Evolutionary conservation across 148 eudicot species (phyloP), one percentile per base, ranked within the genome.

Genomic region (Dysphania ambrosioides): DNA sequence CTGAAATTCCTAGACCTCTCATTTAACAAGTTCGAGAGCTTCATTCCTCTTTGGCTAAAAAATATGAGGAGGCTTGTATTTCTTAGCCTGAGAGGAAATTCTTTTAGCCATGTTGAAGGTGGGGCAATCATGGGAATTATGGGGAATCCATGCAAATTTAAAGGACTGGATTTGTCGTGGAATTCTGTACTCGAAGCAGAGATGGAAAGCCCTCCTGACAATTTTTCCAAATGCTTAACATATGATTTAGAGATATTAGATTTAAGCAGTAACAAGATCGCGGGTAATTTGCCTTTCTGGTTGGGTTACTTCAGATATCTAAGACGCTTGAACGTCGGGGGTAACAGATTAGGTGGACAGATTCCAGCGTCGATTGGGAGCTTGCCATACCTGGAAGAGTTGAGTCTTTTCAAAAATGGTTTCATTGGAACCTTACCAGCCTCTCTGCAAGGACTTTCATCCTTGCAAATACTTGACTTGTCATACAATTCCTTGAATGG

Each of bases 1-100:
- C 49, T 77, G 16, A 53, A 19, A 73, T 53, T 35, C 27, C 81
- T 83, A 5, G 53, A 64, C 66, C 75, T 78, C 66, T 78, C 69
- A 38, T 21, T 0, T 34, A 64, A 71, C 13, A 0, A 5, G 21
- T 31, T 71, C 9, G 55, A 8, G 4, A 77, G 81, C 8, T 30
- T 72, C 42, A 66, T 72, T 29, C 81, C 72, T 24, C 59, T 56
- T 3, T 78, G 71, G 75, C 38, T 78, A 3, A 71, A 24, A 36
- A 40, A 78, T 10, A 78, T 64, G 71, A 51, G 11, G 38, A 63
- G 10, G 7, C 72, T 78, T 5, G 53, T 53, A 66, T 36, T 5
- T 18, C n/a, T 75, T 6, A 4, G 0, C 27, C 78, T 75, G 35
- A 1, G 24, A 2, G 0, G 6, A 0, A 75, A 75, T 40, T 36